phyloP scores from a whole-genome alignment of 148 eudicot species.

The Diospyros kaki region DNA sequence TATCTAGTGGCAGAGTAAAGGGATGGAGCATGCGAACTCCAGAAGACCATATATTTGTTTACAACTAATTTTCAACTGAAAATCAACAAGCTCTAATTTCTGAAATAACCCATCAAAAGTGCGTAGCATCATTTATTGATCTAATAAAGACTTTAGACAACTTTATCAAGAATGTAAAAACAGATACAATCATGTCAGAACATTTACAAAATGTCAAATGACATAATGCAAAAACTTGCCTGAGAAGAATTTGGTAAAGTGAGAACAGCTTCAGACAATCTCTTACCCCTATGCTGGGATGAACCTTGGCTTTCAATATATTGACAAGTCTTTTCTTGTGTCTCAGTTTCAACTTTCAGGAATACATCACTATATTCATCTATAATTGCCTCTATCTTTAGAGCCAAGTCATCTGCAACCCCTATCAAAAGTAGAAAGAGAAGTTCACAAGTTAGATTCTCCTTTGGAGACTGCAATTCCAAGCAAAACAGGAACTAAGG shows the following conservation, averaged over 20 bases:
- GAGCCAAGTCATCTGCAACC: conserved; percentile 32
- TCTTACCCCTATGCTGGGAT: conserved; percentile 25
- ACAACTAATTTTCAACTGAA: background rate
- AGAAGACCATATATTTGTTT: background rate
- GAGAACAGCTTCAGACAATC: conserved; percentile 34
- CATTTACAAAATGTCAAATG: background rate
- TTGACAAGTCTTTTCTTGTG: conserved; percentile 17
- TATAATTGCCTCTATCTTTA: conserved; percentile 33
- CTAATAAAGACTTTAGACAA: too few relatives aligned
- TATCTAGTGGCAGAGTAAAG: background rate
- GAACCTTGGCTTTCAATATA: conserved; percentile 14
- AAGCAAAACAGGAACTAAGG: too few relatives aligned
- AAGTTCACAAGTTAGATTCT: too few relatives aligned
- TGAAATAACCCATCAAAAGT: too few relatives aligned
- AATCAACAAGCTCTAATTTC: background rate
- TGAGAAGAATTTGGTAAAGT: conserved; percentile 27
- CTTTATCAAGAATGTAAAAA: background rate
- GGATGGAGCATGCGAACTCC: background rate
- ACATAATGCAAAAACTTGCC: conserved; percentile 19
- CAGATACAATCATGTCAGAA: background rate
- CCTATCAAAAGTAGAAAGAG: conserved; percentile 26
- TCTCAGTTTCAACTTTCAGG: conserved; percentile 13
- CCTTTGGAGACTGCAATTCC: too few relatives aligned
- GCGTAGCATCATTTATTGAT: too few relatives aligned
- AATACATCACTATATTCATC: conserved; percentile 29